Percentiles rank a stretch among this genome's conserved stretches.
Conservation (phyloP, 257 asterid genomes). For the Plantago major region DNA sequence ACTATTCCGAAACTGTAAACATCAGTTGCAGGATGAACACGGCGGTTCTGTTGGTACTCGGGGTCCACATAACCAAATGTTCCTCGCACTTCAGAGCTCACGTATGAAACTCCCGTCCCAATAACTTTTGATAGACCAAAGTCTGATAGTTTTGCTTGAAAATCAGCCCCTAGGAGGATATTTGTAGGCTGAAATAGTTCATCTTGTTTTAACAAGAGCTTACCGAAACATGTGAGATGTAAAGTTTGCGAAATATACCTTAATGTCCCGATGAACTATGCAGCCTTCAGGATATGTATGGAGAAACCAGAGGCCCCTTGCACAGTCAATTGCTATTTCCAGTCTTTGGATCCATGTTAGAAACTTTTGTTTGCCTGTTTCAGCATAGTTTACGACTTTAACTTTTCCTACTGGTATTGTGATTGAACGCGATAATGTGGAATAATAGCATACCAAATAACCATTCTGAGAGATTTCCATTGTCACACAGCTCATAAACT, state of each 20-base stretch:
- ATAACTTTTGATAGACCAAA: conserved; percentile 78
- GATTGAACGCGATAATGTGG: no score
- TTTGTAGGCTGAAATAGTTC: conserved; percentile 69
- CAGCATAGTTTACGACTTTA: neutral
- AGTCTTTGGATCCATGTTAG: conserved; percentile 66
- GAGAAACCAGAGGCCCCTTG: conserved; percentile 67
- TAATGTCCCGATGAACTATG: conserved; percentile 76
- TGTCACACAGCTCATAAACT: conserved; percentile 68
- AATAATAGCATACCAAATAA: conserved; percentile 38
- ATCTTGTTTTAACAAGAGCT: neutral
- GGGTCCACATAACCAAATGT: conserved; percentile 90
- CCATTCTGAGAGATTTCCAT: conserved; percentile 86
- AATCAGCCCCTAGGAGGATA: conserved; percentile 51
- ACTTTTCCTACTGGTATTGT: no score
- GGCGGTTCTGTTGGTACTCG: conserved; percentile 68
- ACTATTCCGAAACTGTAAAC: conserved; percentile 82
- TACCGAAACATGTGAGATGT: neutral
- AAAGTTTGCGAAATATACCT: conserved; percentile 28
- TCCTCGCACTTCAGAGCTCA: conserved; percentile 83
- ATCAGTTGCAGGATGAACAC: conserved; percentile 65
- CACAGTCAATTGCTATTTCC: conserved; percentile 61
- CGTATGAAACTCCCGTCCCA: conserved; percentile 54
- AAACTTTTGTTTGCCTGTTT: conserved; percentile 48
- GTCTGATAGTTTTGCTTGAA: conserved; percentile 65
- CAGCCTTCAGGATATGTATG: conserved; percentile 67